phyloP scores from a whole-genome alignment of 2,329 filamentous ascomycete genomes.

The Penicillium vulpinum region DNA sequence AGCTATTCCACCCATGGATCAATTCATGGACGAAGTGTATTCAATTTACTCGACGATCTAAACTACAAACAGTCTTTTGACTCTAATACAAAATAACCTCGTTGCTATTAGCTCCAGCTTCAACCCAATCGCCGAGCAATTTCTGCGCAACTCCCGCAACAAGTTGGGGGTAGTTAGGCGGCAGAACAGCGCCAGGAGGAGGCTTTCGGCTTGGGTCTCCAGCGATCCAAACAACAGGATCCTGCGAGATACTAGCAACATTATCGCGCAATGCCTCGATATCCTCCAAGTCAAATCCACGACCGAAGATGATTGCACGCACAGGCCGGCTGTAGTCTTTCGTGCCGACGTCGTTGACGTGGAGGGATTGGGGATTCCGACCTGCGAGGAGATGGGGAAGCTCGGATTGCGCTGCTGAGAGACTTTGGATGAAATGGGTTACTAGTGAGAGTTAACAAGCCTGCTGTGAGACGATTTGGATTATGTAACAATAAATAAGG shows the following conservation, averaged over 20 bases:
- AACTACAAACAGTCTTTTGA: too few species aligned
- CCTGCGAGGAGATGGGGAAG: conserved; percentile 27
- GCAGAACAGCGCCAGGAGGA: conserved; percentile 8
- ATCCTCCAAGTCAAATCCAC: conserved; percentile 20
- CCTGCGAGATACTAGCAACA: not conserved
- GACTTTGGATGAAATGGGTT: conserved; percentile 25
- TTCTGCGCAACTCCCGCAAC: conserved; percentile 17
- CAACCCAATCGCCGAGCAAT: conserved; percentile 19
- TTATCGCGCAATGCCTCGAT: conserved; percentile 15
- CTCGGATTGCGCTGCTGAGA: conserved; percentile 20
- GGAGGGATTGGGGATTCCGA: conserved; percentile 19
- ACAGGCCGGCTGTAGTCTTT: conserved; percentile 26
- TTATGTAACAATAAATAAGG: too few species aligned
- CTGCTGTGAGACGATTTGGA: too few species aligned
- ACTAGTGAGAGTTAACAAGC: conserved; percentile 10
- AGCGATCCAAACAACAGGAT: conserved; percentile 16
- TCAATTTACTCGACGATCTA: too few species aligned
- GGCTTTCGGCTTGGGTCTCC: conserved; percentile 14
- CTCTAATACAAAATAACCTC: conserved; percentile 18
- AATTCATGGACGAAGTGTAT: too few species aligned
- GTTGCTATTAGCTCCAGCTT: conserved; percentile 17
- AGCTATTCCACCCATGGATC: too few species aligned
- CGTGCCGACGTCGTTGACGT: conserved; percentile 26
- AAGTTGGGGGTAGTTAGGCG: conserved; percentile 20
- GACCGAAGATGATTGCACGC: conserved; percentile 32